Evolutionary conservation across 2,329 filamentous ascomycete genomes (phyloP).

Genomic region (Penicillium sp.): DNA sequence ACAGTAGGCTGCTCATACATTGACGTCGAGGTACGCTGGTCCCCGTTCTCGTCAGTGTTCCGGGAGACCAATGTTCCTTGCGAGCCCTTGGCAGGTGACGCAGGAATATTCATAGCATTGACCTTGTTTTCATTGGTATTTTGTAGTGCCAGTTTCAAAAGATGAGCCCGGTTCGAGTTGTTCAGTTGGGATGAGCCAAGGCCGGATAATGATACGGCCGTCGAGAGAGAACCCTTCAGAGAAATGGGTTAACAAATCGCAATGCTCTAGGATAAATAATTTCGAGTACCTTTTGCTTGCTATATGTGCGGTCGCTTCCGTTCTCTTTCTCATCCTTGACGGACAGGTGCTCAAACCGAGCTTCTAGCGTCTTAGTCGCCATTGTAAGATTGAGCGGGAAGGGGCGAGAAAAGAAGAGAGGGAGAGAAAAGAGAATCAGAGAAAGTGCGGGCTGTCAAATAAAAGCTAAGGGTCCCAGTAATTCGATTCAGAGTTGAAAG

Average conservation of each 20-base stretch:
- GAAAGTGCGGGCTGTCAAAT: not conserved
- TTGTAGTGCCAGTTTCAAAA: conserved; percentile 82
- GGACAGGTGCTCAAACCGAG: conserved; percentile 83
- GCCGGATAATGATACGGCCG: conserved; percentile 48
- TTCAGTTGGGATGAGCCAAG: conserved; percentile 44
- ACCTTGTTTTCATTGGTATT: conserved; percentile 64
- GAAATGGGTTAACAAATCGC: conserved; percentile 18
- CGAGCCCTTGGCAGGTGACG: conserved; percentile 65
- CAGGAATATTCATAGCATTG: conserved; percentile 52
- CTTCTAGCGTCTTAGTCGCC: conserved; percentile 76
- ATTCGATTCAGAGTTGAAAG: conserved; percentile 4
- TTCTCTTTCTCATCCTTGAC: conserved; percentile 84
- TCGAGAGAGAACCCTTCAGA: conserved; percentile 47
- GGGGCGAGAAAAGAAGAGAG: conserved; percentile 1
- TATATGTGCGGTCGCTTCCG: conserved; percentile 54
- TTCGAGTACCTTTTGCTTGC: conserved; percentile 70
- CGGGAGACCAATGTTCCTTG: conserved; percentile 36
- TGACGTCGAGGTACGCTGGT: conserved; percentile 38
- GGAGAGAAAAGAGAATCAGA: not conserved
- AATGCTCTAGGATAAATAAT: not conserved
- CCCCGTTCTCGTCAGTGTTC: conserved; percentile 48
- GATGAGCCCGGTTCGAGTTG: conserved; percentile 66
- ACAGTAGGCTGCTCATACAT: conserved; percentile 57
- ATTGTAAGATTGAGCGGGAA: conserved; percentile 45
- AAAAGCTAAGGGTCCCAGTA: too few species aligned